These are phyloP conservation scores for Lachancea thermotolerans DNA, from an alignment of 805 yeast genomes.

Conservation along the genomic window DNA sequence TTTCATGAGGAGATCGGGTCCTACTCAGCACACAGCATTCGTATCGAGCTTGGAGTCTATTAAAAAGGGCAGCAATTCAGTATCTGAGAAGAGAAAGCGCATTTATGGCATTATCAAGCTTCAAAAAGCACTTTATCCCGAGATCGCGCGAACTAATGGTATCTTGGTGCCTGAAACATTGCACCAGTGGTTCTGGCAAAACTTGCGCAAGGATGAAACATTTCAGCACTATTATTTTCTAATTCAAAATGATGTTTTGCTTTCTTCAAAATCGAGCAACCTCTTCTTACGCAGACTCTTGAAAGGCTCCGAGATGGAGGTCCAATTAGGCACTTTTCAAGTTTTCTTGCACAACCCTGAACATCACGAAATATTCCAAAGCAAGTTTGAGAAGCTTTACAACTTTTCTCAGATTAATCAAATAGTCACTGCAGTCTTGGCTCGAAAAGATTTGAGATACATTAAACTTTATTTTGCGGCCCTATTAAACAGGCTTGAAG, in stretches of 20 bases:
- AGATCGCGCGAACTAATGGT: constrained; percentile 6
- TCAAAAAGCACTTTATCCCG: constrained; percentile 17
- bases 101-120: constrained; percentile 17
- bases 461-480: constrained; percentile 19
- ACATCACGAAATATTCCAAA: constrained; percentile 10
- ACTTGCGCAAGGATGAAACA: constrained; percentile 12
- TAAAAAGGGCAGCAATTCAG: background rate
- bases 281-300: constrained; percentile 15
- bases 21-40: constrained; percentile 12
- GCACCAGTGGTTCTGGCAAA: constrained; percentile 26
- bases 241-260: constrained; percentile 19
- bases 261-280: constrained; percentile 15
- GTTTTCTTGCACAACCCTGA: constrained; percentile 16
- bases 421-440: constrained; percentile 13
- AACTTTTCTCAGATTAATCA: constrained; percentile 17
- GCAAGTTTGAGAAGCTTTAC: constrained; percentile 20
- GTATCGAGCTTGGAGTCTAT: constrained; percentile 3
- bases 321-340: constrained; percentile 24
- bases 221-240: constrained; percentile 23
- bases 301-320: constrained; percentile 26
- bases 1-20: constrained; percentile 12
- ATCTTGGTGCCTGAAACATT: constrained; percentile 17
- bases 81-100: constrained; percentile 9
- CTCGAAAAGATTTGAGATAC: constrained; percentile 15
- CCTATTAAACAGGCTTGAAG: constrained; percentile 16